Base-by-base conservation (phyloP, 805 yeast genomes). In the Debaryomyces prosopidis region DNA sequence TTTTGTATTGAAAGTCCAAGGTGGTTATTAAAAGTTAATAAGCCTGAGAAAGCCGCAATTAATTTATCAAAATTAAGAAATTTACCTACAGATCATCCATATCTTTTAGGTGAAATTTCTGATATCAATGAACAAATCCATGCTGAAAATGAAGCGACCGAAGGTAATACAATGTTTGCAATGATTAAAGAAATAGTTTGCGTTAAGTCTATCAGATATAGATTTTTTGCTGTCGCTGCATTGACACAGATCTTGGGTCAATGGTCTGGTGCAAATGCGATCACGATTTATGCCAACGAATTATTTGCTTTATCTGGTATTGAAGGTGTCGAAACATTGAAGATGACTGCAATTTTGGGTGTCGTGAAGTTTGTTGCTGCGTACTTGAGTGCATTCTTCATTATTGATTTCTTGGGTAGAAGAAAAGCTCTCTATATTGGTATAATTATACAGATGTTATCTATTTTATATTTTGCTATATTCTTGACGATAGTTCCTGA, bases 251-350 rank as follows among this genome's bases (percentile, higher is more conserved):
- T 79, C 11, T 63, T 80, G 33, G 77, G 76, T 31, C 84, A 80
- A 61, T 80, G 84, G 84, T 72, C 80, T n/a, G 82, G 83, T 42
- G 79, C 83, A 5, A 75, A 73, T 50, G 73, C 82, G 6, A 63
- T 81, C 37, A 80, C 84, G 2, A 77, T 79, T 40, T 81, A 80
- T 51, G 79, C 84, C 32, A 77, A 84, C 2, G 79, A 76, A 41
- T 60, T 80, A 36, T 75, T 79, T 48, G 70, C 69, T 4, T 62
- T 76, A 47, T 72, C 73, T 42, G 83, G 84, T 38, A 66, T 71
- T 42, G 54, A 58, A 8, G 77, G 76, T 23, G 67, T 71, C 35
- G 68, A 68, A 36, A 55, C 66, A 40, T 60, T 76, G 57, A 66
- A 65, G 42, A 75, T 76, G 71, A 76, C 82, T 8, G 79, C 81